phyloP scores from a whole-genome alignment of 2,329 filamentous ascomycete species.

The Penicillium frequentans region DNA sequence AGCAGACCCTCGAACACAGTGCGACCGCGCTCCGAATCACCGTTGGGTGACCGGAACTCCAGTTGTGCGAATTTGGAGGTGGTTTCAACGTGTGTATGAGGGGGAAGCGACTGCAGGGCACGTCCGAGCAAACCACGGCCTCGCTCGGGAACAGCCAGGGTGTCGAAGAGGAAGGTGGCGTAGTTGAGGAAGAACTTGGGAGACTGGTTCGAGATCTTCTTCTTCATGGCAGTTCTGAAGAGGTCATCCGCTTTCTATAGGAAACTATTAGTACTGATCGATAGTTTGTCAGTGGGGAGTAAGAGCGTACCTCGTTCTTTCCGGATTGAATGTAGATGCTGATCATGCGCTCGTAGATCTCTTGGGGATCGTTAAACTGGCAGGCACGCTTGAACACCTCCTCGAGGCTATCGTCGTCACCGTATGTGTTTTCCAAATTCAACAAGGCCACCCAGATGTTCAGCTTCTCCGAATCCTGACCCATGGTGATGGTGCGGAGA shows the following conservation, averaged over 20 bases:
- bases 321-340: constrained; percentile 94
- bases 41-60: constrained; percentile 81
- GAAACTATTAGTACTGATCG: constrained; percentile 24
- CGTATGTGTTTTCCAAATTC: constrained; percentile 91
- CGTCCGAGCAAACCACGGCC: constrained; percentile 77
- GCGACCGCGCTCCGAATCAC: constrained; percentile 84
- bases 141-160: constrained; percentile 66
- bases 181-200: constrained; percentile 91
- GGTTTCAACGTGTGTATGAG: constrained; percentile 68
- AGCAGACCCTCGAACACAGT: constrained; percentile 92
- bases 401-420: constrained; percentile 77
- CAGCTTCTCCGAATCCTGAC: constrained; percentile 87
- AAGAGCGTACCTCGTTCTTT: constrained; percentile 70
- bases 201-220: constrained; percentile 74
- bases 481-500: constrained; percentile 84
- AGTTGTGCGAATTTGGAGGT: constrained; percentile 87
- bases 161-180: constrained; percentile 85
- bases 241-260: constrained; percentile 79
- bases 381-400: constrained; percentile 88
- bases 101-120: constrained; percentile 78
- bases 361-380: constrained; percentile 88
- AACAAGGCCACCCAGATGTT: constrained; percentile 94
- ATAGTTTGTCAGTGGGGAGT: neutral
- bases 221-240: constrained; percentile 84
- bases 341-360: constrained; percentile 83